phyloP scores from a whole-genome alignment of 257 asterid genomes.

The Solanum boliviense region DNA sequence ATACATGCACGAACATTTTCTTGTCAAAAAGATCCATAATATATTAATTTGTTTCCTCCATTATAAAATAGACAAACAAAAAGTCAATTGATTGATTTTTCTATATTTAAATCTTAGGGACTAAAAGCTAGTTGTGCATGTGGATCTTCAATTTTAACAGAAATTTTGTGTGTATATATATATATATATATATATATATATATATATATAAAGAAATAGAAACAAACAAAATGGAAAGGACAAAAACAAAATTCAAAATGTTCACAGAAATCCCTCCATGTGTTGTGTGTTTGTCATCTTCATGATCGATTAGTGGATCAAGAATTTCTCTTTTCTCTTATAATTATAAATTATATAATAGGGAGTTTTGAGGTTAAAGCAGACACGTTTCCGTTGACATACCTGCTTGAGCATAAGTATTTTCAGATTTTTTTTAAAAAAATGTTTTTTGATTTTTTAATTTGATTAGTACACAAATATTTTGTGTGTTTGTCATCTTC shows the following conservation, averaged over 20 bases:
- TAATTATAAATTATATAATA: too few species aligned
- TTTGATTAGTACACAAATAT: too few species aligned
- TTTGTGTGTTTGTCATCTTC: background rate
- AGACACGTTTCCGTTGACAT: too few species aligned
- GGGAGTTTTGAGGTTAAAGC: too few species aligned
- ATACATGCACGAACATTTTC: background rate
- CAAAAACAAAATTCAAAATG: background rate
- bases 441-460: too few species aligned
- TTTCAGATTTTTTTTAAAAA: too few species aligned
- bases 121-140: background rate
- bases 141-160: background rate
- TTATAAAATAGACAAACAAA: background rate
- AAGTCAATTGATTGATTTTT: background rate
- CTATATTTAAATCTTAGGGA: background rate
- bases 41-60: background rate
- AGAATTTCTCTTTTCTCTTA: background rate
- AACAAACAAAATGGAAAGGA: background rate
- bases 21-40: conserved; percentile 1
- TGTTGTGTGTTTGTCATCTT: background rate
- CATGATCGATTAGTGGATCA: background rate
- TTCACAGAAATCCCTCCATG: background rate
- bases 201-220: background rate
- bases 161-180: background rate
- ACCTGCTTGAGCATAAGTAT: rapidly evolving
- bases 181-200: background rate